Evolutionary conservation across 140 eudicot species (phyloP), one percentile per base, ranked within the genome.

Genomic region (Ambrosia hybrid): DNA sequence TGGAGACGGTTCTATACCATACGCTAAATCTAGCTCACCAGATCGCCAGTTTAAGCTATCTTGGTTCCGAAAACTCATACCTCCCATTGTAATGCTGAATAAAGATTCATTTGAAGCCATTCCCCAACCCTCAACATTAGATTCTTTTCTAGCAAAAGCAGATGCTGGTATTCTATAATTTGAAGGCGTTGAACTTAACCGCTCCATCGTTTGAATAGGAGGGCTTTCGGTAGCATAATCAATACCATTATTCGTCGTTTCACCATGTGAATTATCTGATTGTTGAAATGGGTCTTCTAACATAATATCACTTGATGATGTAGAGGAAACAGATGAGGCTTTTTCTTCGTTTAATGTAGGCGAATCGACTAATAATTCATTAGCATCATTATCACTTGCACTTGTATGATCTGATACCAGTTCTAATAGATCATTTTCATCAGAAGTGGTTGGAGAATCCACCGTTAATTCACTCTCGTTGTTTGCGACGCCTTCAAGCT

Each of bases 91-190:
- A 80, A 86, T 86, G 80, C 92, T 89, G 68, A 89, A 89, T 46
- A 89, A 79, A 1, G 96, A 89, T 56, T 89, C 96, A 26, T 89
- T 84, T 14, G 95, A 88, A 69, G 87, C 67, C 60, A 51, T 33
- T 36, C 93, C 85, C 96, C 96, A 89, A 1, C 88, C 96, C 57
- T 63, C 37, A 30, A 3, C 43, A 16, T 2, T 41, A 37, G 95
- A 83, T 56, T 78, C 72, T 33, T 59, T 73, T 76, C 87, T 76
- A 16, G 71, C 75, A 71, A 89, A 89, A 57, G 81, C 93, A 17
- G 85, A 76, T 5, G 93, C 80, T 1, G 93, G 93, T 10, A 89
- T 89, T 71, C 91, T 83, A 57, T 83, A 76, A 5, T 66, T 11
- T 60, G 4, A 73, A 41, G 43, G 33, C 10, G 12, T 36, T 39